These are phyloP conservation scores for Chalaropsis thielavioides DNA, from an alignment of 2,329 filamentous ascomycete genomes.

Conservation along the genomic window DNA sequence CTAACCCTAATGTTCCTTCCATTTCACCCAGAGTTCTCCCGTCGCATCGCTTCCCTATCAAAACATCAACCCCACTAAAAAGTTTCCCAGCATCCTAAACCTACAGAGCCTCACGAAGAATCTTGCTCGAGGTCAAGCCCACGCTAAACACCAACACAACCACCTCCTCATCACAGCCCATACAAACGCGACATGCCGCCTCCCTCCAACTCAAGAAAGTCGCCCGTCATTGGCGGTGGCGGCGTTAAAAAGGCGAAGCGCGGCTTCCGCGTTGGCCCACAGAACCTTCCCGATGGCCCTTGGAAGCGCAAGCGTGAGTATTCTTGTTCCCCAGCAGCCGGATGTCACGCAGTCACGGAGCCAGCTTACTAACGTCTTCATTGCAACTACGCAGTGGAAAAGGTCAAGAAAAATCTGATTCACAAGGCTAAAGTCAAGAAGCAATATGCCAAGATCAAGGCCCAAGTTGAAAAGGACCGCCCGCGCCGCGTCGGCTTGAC, in stretches of 20 bases:
- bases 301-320: slow-evolving; percentile 59
- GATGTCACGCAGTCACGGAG: no score
- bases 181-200: background rate
- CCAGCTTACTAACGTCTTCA: background rate
- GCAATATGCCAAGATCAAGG: slow-evolving; percentile 77
- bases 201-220: slow-evolving; percentile 1
- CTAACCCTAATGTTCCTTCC: background rate
- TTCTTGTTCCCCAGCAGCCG: background rate
- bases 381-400: slow-evolving; percentile 45
- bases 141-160: no score
- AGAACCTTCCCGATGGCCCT: slow-evolving; percentile 78
- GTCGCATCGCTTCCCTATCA: background rate
- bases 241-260: slow-evolving; percentile 14
- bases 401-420: slow-evolving; percentile 80
- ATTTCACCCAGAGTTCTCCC: background rate
- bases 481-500: slow-evolving; percentile 1
- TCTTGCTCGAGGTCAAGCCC: background rate
- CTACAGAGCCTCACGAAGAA: background rate
- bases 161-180: background rate
- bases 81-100: slow-evolving; percentile 5
- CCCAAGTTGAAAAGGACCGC: slow-evolving; percentile 17
- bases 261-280: slow-evolving; percentile 54
- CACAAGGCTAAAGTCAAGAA: slow-evolving; percentile 90
- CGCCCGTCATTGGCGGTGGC: background rate
- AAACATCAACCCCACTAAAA: slow-evolving; percentile 5